A percentile compares a stretch with the other conserved stretches of the same genome.
Evolutionary conservation across 1,284 basidiomycete genomes (phyloP).

Genomic region (Xerocomus amazonicus): DNA sequence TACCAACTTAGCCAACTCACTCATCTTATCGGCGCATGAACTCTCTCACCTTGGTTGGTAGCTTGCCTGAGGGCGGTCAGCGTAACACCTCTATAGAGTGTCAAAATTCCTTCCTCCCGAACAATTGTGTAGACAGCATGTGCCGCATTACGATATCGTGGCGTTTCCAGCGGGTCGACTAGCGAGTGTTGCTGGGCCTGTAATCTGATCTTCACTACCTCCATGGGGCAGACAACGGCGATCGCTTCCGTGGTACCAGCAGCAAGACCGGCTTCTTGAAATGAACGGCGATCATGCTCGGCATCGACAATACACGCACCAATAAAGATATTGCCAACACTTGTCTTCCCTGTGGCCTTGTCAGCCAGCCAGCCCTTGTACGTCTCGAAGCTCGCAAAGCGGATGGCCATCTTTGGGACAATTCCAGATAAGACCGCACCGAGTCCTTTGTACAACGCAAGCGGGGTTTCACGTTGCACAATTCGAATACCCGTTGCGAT

Average conservation of each 20-base stretch:
- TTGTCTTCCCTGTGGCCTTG: conserved; percentile 72
- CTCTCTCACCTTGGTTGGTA: conserved; percentile 85
- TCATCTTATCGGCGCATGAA: background rate
- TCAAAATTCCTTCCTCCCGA: conserved; percentile 83
- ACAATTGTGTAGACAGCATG: conserved; percentile 97
- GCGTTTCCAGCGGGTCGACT: conserved; percentile 91
- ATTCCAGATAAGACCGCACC: conserved; percentile 98
- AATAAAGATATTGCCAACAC: conserved; percentile 74
- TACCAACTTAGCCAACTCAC: background rate
- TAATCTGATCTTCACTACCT: conserved; percentile 98
- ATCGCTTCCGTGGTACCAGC: conserved; percentile 96
- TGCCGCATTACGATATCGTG: conserved; percentile 94
- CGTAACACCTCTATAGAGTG: conserved; percentile 91
- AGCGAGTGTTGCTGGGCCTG: conserved; percentile 98
- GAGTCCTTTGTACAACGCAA: conserved; percentile 97
- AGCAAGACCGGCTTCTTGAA: conserved; percentile 74
- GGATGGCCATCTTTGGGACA: conserved; percentile 99
- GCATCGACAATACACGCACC: conserved; percentile 47
- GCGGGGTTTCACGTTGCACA: conserved; percentile 85
- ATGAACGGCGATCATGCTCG: background rate
- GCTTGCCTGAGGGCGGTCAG: conserved; percentile 95
- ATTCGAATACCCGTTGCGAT: conserved; percentile 91
- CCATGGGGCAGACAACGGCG: conserved; percentile 96
- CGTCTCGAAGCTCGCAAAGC: conserved; percentile 95
- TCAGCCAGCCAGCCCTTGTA: conserved; percentile 88